Conservation (phyloP, 2,329 filamentous ascomycete genomes). For the Exserohilum rostratum region DNA sequence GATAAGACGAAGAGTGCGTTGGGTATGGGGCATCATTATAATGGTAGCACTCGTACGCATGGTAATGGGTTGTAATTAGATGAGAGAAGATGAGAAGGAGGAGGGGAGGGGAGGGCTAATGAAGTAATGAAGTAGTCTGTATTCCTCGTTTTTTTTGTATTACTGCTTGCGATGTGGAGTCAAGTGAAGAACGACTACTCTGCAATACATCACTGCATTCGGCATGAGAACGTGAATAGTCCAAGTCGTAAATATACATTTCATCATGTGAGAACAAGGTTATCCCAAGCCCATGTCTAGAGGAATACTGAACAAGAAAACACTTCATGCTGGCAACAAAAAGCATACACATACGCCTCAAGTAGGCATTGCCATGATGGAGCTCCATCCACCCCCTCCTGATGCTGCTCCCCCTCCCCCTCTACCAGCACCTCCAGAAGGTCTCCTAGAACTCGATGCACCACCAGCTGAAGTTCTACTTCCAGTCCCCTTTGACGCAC, state of each 20-base stretch:
- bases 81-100: background rate
- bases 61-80: slow-evolving; percentile 2
- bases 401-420: slow-evolving; percentile 8
- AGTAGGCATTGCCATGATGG: slow-evolving; percentile 40
- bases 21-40: slow-evolving; percentile 52
- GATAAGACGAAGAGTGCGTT: slow-evolving; percentile 57
- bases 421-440: slow-evolving; percentile 14
- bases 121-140: background rate
- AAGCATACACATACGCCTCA: slow-evolving; percentile 9
- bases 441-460: slow-evolving; percentile 13
- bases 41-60: slow-evolving; percentile 13
- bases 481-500: slow-evolving; percentile 17
- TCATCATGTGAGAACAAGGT: too few relatives aligned
- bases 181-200: too few relatives aligned
- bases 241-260: background rate
- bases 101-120: background rate
- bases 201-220: too few relatives aligned
- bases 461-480: slow-evolving; percentile 20
- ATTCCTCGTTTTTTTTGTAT: background rate
- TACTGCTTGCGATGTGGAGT: background rate
- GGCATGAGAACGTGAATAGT: too few relatives aligned
- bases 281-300: too few relatives aligned
- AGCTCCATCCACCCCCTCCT: slow-evolving; percentile 18
- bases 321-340: background rate
- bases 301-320: too few relatives aligned